Conservation (phyloP, 148 eudicot genomes). For the Heliamphora exappendiculata region DNA sequence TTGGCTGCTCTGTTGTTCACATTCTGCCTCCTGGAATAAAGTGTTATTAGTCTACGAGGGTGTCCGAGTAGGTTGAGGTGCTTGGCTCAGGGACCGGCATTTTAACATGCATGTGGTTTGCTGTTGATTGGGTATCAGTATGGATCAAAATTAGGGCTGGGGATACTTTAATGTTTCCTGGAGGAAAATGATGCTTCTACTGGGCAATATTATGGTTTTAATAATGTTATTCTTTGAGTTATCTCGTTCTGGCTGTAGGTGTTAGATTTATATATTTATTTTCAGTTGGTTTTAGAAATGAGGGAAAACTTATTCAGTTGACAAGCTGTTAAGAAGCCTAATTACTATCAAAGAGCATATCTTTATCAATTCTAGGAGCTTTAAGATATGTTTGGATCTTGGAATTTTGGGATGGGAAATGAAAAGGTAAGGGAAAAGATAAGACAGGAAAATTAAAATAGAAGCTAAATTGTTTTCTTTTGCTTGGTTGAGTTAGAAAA, state of each 20-base stretch:
- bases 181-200: neutral
- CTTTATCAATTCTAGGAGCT: neutral
- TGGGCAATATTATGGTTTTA: neutral
- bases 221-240: neutral
- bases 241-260: neutral
- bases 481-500: neutral
- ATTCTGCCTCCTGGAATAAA: neutral
- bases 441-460: neutral
- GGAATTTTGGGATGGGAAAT: neutral
- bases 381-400: neutral
- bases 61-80: neutral
- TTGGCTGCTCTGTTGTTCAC: constrained; percentile 3
- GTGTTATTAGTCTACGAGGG: neutral
- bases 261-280: neutral
- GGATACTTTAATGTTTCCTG: neutral
- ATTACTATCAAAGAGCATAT: neutral
- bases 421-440: neutral
- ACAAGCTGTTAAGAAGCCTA: neutral
- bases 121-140: neutral
- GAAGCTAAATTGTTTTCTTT: neutral
- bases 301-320: neutral
- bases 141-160: neutral
- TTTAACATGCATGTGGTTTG: neutral
- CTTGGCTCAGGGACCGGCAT: neutral
- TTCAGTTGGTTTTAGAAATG: neutral